Evolutionary conservation across 768 basidiomycete species (phyloP), one percentile per base, ranked within the genome.

Genomic region (Tulasnella sp.): DNA sequence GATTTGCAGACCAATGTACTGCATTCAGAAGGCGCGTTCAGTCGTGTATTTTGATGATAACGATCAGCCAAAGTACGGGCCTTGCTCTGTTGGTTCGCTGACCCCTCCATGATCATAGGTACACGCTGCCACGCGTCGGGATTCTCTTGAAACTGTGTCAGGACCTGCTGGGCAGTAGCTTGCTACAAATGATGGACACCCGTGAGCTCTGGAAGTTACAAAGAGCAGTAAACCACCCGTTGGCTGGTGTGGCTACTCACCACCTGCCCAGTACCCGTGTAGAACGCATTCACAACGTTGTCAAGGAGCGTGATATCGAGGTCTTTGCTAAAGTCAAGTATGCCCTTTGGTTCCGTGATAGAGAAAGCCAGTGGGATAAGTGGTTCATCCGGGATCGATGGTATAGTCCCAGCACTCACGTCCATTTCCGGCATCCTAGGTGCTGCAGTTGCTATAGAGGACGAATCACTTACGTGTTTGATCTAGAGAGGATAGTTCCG

Each of bases 1-100:
- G 69, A 99, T 94, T 73, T 97, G 93, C 54, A 98, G 76, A 43
- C 91, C 94, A 69, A 99, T 92, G 72, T 90, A 98, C 93, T 97
- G 60, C 30, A 60, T 38, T 63, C 34, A 63, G 29, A 24, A 27
- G 12, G 60, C 29, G 3, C 38, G 46, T 27, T 38, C 15, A 55
- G 34, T n/a, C 42, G 29, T 41, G 25, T 12, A 31, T 10, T 24
- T 38, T 2, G 2, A 7, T 7, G 8, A 31, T n/a, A 19, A 30
- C 22, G 17, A 54, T 29, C 17, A 22, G 19, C 10, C 31, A 31
- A 19, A 27, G 53, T 30, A 30, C 53, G 22, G 9, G 70, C 73
- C 68, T 98, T 67, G 83, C 81, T 73, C 64, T 98, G 93, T 25
- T 85, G 82, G 70, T 85, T 92, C 10, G 78, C 75, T 0, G 91